Percentiles rank a stretch among this genome's conserved stretches.
Evolutionary conservation across 257 asterid genomes (phyloP).

Genomic region (Solanum boliviense): DNA sequence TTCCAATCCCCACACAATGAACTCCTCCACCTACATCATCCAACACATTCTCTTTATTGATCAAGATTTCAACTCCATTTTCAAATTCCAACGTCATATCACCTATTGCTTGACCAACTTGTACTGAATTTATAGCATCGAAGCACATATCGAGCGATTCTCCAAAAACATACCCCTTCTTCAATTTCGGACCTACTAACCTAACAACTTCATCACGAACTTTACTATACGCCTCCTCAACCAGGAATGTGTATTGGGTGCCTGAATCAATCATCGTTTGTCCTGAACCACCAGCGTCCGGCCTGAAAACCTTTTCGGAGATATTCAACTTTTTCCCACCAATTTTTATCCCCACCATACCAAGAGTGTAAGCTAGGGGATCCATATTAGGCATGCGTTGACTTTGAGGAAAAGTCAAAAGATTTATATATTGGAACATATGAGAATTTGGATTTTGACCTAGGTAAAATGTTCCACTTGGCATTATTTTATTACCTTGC

Average conservation of each 20-base stretch:
- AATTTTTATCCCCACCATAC: slow-evolving; percentile 40
- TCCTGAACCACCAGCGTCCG: slow-evolving; percentile 70
- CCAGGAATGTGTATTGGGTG: slow-evolving; percentile 67
- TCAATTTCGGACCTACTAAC: slow-evolving; percentile 42
- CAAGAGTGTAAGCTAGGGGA: slow-evolving; percentile 65
- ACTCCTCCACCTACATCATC: slow-evolving; percentile 58
- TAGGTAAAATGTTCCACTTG: slow-evolving; percentile 55
- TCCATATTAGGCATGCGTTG: slow-evolving; percentile 68
- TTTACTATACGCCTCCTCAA: slow-evolving; percentile 44
- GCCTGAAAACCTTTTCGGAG: slow-evolving; percentile 37
- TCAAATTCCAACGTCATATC: slow-evolving; percentile 50
- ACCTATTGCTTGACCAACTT: slow-evolving; percentile 39
- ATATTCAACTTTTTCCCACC: slow-evolving; percentile 48
- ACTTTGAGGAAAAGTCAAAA: slow-evolving; percentile 46
- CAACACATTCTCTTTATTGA: slow-evolving; percentile 27
- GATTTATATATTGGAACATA: slow-evolving; percentile 24
- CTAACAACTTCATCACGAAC: slow-evolving; percentile 42
- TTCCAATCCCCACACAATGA: slow-evolving; percentile 59
- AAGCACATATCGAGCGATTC: slow-evolving; percentile 73
- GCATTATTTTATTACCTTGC: slow-evolving; percentile 15
- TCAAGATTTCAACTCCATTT: slow-evolving; percentile 39
- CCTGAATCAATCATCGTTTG: slow-evolving; percentile 93
- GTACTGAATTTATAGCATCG: slow-evolving; percentile 24
- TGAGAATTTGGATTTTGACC: slow-evolving; percentile 61
- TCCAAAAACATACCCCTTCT: slow-evolving; percentile 41